Base-by-base conservation (phyloP, 441 rosid genomes). In the Mallotus japonicus region DNA sequence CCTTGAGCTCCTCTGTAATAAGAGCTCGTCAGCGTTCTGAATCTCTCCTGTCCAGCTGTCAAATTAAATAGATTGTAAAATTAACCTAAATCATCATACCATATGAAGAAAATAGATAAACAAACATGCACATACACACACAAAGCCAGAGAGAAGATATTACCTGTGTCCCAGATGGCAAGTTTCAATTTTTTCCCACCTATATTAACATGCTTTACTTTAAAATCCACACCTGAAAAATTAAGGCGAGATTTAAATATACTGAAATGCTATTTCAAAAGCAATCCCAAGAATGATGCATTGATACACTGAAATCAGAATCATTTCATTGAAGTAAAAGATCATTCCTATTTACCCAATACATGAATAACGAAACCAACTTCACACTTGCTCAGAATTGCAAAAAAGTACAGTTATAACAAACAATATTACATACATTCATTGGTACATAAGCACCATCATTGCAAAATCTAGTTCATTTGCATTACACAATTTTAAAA, bases 1-100 rank as follows among this genome's bases (percentile, higher is more conserved):
- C 95, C 95, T 80, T 88, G 95, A 71, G 95, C 95, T 14, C 95
- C 95, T 79, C 95, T 88, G 82, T 90, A 90, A 78, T 90, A 90
- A 28, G 95, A 90, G 77, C 92, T 90, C n/a, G 95, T 90, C 70
- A 90, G 79, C 57, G 95, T 90, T 77, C 95, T 83, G 76, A 90
- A 90, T 73, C 95, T 87, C 80, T 90, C 95, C 73, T 90, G 95
- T 24, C 95, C 95, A 81, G 95, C 95, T 90, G 88, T 81, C 80
- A 37, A 40, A 53, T 65, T 32, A 73, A 55, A 70, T 70, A 74
- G 58, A 74, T 53, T 62, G 50, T 44, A 55, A 54, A 75, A 69
- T 73, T 51, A 70, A n/a, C 40, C 57, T 67, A 12, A 24, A 20
- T 3, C 67, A 62, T 47, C 37, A 72, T 17, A 54, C 54, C 17